These are phyloP conservation scores for Acer saccharum DNA, from an alignment of 345 rosid species.

Conservation along the genomic window DNA sequence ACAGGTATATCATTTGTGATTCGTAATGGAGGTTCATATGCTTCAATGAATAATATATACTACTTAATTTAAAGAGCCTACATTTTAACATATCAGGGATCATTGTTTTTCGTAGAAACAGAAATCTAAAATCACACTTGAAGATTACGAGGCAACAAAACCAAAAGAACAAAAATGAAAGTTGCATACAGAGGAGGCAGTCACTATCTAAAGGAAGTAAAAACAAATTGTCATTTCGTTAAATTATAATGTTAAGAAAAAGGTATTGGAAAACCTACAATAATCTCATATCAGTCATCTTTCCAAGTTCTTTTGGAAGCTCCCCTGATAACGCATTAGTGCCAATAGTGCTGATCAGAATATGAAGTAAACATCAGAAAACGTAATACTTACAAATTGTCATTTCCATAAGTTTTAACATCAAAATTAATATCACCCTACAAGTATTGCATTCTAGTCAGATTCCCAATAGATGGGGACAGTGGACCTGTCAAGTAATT, in stretches of 20 bases:
- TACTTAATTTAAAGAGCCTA: not conserved
- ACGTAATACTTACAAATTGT: too few relatives aligned
- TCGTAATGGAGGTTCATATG: not conserved
- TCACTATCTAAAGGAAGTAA: not conserved
- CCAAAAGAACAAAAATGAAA: not conserved
- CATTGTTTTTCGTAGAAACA: not conserved
- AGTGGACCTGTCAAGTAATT: too few relatives aligned
- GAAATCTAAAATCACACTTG: not conserved
- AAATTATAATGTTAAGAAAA: not conserved
- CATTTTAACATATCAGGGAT: not conserved
- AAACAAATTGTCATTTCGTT: not conserved
- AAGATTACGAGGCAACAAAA: not conserved
- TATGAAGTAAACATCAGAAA: not conserved
- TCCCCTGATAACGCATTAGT: conserved; percentile 63
- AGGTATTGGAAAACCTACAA: conserved; percentile 45
- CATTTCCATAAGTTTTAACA: not conserved
- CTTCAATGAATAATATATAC: not conserved
- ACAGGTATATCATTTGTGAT: not conserved
- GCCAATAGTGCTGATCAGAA: conserved; percentile 45
- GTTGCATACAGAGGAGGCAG: not conserved
- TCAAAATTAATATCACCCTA: conserved; percentile 25
- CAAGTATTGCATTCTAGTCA: conserved; percentile 64
- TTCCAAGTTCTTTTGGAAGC: conserved; percentile 67
- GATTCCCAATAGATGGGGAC: conserved; percentile 24
- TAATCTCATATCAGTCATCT: conserved; percentile 46